Conservation (phyloP, 768 basidiomycete genomes). For the Boletus fagicola region DNA sequence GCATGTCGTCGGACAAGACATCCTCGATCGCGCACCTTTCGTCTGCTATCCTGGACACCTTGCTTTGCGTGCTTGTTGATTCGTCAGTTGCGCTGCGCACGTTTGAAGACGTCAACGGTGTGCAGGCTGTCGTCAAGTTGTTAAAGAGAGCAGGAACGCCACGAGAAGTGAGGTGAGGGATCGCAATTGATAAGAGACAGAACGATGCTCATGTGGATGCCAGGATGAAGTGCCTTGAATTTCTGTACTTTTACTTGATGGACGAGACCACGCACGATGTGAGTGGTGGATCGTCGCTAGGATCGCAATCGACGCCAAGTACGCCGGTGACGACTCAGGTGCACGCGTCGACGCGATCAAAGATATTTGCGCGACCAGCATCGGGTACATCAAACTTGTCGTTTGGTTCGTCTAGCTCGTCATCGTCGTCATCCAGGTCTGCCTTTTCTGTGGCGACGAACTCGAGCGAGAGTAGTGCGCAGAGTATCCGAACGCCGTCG, state of each 20-base stretch:
- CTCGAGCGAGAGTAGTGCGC: conserved; percentile 26
- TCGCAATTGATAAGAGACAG: conserved; percentile 43
- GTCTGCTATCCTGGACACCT: conserved; percentile 74
- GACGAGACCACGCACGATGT: conserved; percentile 58
- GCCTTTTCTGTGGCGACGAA: conserved; percentile 41
- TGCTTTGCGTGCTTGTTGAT: conserved; percentile 89
- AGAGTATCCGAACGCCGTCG: conserved; percentile 38
- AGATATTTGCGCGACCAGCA: conserved; percentile 25
- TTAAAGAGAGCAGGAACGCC: conserved; percentile 83
- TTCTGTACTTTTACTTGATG: conserved; percentile 90
- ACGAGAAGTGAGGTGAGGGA: conserved; percentile 80
- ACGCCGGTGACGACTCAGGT: conserved; percentile 30
- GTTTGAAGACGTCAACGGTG: conserved; percentile 76
- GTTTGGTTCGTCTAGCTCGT: conserved; percentile 26
- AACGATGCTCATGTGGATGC: conserved; percentile 2
- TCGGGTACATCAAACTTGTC: conserved; percentile 19
- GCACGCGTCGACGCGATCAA: conserved; percentile 17
- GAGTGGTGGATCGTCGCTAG: conserved; percentile 2
- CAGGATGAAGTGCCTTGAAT: conserved; percentile 96
- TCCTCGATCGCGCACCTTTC: conserved; percentile 48
- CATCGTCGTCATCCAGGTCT: conserved; percentile 34
- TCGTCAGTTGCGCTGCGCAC: conserved; percentile 67
- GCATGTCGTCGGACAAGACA: conserved; percentile 23
- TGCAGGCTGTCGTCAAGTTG: conserved; percentile 82
- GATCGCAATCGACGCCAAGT: conserved; percentile 36